Evolutionary conservation across 495 filamentous ascomycete genomes (phyloP).

Genomic region (Penicillium silybi): DNA sequence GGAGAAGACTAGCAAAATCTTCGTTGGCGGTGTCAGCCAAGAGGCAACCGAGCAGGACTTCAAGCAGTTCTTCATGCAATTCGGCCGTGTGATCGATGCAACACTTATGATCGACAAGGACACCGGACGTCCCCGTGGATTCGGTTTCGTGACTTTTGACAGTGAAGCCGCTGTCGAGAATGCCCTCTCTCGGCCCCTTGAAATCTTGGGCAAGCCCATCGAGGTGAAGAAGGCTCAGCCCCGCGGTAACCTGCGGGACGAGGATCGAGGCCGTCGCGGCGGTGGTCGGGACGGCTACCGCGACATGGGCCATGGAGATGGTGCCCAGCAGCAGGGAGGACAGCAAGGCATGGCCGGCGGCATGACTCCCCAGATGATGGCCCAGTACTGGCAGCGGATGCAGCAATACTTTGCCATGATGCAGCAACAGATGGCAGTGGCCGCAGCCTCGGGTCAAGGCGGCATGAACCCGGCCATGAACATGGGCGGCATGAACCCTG

Average conservation of each 20-base stretch:
- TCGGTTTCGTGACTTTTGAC: conserved; percentile 99
- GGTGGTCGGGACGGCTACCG: conserved; percentile 57
- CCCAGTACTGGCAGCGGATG: conserved; percentile 95
- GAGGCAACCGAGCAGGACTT: conserved; percentile 95
- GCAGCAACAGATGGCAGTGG: conserved; percentile 69
- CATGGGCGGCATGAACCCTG: conserved; percentile 72
- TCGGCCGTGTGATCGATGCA: conserved; percentile 92
- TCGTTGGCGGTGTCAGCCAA: conserved; percentile 95
- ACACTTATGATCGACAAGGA: conserved; percentile 99
- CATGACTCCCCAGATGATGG: conserved; percentile 95
- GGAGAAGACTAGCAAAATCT: conserved; percentile 96
- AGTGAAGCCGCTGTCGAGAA: conserved; percentile 92
- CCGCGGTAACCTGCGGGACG: conserved; percentile 87
- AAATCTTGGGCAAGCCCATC: conserved; percentile 91
- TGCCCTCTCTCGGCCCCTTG: conserved; percentile 74
- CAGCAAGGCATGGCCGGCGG: conserved; percentile 49
- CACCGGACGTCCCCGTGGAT: conserved; percentile 89
- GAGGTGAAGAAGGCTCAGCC: conserved; percentile 98
- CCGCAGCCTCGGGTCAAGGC: conserved; percentile 36
- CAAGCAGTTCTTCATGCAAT: conserved; percentile 92
- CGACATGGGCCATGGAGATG: conserved; percentile 45
- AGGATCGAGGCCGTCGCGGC: conserved; percentile 62
- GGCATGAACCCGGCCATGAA: conserved; percentile 49
- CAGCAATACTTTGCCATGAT: conserved; percentile 93
- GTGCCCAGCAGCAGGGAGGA: conserved; percentile 46